Evolutionary conservation across 139 green algal species (phyloP), one percentile per base, ranked within the genome.

Genomic region (Chlorella sp.): DNA sequence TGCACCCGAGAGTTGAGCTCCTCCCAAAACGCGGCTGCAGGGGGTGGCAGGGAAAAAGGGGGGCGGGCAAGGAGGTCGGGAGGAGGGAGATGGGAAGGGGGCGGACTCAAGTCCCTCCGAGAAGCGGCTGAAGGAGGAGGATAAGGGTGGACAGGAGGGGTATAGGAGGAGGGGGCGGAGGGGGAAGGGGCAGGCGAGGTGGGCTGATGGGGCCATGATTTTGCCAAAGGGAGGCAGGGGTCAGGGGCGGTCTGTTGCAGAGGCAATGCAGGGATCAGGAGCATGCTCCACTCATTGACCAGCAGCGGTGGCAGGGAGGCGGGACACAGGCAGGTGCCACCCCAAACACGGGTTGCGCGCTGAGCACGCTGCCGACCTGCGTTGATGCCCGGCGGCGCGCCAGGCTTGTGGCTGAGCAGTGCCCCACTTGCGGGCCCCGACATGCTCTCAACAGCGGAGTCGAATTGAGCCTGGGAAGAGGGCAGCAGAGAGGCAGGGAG

Each of bases 1-100:
- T 73, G 53, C 53, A 96, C n/a, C 36, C 89, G 66, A n/a, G 42
- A 24, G 28, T 85, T n/a, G 79, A 93, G 87, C 79, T 94, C 91
- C 0, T 21, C 77, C 89, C 89, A 93, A 26, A 93, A 91, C 24
- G 71, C 80, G 0, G 89, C 89, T 48, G 85, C 64, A 57, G 61
- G 36, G 5, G 36, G 32, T 12, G 48, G 48, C 48, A 48, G 37
- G 22, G 73, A 14, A 18, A 82, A 42, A 24, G 21, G 30, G 60
- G 76, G n/a, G 5, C 5, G 48, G 48, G 5, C 5, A 9, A 57
- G 48, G 64, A 71, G 24, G 11, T 57, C 48, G 9, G 48, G 48
- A 5, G 48, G 48, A 57, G 7, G 48, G 7, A 9, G 9, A 57
- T 57, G 48, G 48, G 48, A 57, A 57, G 48, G 48, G 48, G 9